Evolutionary conservation across 1,139 yeast species (phyloP).

Genomic region (Yamadazyma epiphylla): DNA sequence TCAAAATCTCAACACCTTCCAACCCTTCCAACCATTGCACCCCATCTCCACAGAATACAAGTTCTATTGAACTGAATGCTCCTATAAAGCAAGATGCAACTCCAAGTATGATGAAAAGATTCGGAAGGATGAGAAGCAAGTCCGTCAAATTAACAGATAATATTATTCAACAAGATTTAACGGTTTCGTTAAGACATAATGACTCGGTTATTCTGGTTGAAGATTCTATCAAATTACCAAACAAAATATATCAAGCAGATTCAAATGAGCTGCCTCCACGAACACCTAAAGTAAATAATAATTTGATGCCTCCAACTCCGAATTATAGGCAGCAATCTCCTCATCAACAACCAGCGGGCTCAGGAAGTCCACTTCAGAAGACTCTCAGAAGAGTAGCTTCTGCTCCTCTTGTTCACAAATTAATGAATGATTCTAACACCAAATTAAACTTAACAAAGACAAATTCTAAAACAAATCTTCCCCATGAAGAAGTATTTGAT

Average conservation of each 20-base stretch:
- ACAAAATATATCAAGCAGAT: conserved; percentile 6
- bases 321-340: neutral
- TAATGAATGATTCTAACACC: conserved; percentile 24
- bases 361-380: conserved; percentile 39
- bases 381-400: conserved; percentile 75
- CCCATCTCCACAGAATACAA: neutral
- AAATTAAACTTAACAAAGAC: conserved; percentile 5
- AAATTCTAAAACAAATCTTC: conserved; percentile 1
- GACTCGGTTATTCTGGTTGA: conserved; percentile 35
- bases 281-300: conserved; percentile 2
- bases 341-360: conserved; percentile 1
- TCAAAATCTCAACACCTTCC: conserved; percentile 13
- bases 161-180: conserved; percentile 19
- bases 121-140: conserved; percentile 7
- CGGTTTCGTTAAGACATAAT: conserved; percentile 39
- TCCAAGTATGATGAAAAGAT: conserved; percentile 8
- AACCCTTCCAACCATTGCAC: conserved; percentile 3
- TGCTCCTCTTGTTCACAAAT: conserved; percentile 60
- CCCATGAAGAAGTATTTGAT: conserved; percentile 30
- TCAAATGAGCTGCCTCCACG: conserved; percentile 18
- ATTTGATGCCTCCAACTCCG: conserved; percentile 3
- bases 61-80: neutral
- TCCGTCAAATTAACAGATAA: conserved; percentile 7
- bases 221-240: conserved; percentile 20
- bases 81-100: conserved; percentile 5